Conservation (phyloP, 306 rosid species). For the Prunus mume region DNA sequence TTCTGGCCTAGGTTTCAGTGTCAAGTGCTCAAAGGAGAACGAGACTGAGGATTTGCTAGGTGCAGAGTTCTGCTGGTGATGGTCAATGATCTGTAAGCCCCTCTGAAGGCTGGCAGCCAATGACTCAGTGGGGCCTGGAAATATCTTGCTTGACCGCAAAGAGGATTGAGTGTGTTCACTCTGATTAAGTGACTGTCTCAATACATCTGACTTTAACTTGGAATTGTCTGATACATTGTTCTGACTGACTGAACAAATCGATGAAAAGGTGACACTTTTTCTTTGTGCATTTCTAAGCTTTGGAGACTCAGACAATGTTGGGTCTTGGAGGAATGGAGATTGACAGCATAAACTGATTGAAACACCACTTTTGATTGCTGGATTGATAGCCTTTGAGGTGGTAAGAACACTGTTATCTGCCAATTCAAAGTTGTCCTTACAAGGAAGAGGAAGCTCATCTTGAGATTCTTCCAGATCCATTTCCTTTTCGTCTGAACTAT, state of each 20-base stretch:
- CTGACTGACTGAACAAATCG: slow-evolving; percentile 54
- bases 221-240: slow-evolving; percentile 51
- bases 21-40: slow-evolving; percentile 77
- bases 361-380: slow-evolving; percentile 52
- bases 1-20: slow-evolving; percentile 55
- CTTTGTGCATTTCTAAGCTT: slow-evolving; percentile 65
- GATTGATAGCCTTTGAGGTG: slow-evolving; percentile 40
- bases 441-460: slow-evolving; percentile 40
- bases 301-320: slow-evolving; percentile 83
- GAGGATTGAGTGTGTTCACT: slow-evolving; percentile 52
- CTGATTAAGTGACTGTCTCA: slow-evolving; percentile 50
- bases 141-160: slow-evolving; percentile 54
- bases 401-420: slow-evolving; percentile 26
- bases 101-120: slow-evolving; percentile 96
- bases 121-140: slow-evolving; percentile 73
- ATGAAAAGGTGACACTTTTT: slow-evolving; percentile 59
- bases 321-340: slow-evolving; percentile 70
- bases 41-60: slow-evolving; percentile 64
- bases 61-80: slow-evolving; percentile 75
- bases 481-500: slow-evolving; percentile 44
- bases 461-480: slow-evolving; percentile 33
- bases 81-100: slow-evolving; percentile 83
- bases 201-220: slow-evolving; percentile 42
- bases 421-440: slow-evolving; percentile 35
- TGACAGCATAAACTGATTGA: slow-evolving; percentile 54